Percentiles rank a stretch among this genome's conserved stretches.
These are phyloP conservation scores for Aspergillus hiratsukae DNA, from an alignment of 2,329 filamentous ascomycete species.

Conservation along the genomic window DNA sequence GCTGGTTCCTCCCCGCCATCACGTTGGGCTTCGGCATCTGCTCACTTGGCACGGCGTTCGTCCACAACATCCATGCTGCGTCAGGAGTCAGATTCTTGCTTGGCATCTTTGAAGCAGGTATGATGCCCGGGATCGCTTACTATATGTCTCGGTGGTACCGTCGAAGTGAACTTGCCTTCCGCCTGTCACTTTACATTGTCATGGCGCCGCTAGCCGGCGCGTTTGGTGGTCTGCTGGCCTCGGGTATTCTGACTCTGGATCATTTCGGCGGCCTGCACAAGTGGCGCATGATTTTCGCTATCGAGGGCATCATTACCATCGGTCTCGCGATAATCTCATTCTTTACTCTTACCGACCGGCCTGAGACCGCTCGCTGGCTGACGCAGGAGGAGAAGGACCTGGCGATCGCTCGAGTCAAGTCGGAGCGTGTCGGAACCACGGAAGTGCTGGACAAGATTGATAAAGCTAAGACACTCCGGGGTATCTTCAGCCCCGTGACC, in stretches of 20 bases:
- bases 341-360: constrained; percentile 63
- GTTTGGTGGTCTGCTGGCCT: constrained; percentile 64
- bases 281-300: constrained; percentile 69
- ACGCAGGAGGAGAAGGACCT: constrained; percentile 61
- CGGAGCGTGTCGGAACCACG: constrained; percentile 60
- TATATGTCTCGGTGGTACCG: constrained; percentile 70
- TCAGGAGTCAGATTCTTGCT: constrained; percentile 64
- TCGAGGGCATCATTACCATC: constrained; percentile 64
- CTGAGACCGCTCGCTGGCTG: constrained; percentile 64
- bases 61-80: constrained; percentile 49
- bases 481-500: constrained; percentile 62
- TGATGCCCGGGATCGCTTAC: constrained; percentile 70
- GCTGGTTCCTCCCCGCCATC: constrained; percentile 64
- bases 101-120: constrained; percentile 66
- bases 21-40: constrained; percentile 60
- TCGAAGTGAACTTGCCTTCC: constrained; percentile 63
- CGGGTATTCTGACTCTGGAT: constrained; percentile 58
- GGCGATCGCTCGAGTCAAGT: constrained; percentile 63
- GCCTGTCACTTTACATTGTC: constrained; percentile 64
- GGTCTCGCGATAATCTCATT: constrained; percentile 58
- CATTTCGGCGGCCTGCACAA: constrained; percentile 52
- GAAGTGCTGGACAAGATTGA: constrained; percentile 62
- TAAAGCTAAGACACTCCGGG: constrained; percentile 54
- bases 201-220: constrained; percentile 67
- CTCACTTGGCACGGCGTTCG: constrained; percentile 64